These are phyloP conservation scores for Auricularia cornea DNA, from an alignment of 768 basidiomycete species.

Conservation along the genomic window DNA sequence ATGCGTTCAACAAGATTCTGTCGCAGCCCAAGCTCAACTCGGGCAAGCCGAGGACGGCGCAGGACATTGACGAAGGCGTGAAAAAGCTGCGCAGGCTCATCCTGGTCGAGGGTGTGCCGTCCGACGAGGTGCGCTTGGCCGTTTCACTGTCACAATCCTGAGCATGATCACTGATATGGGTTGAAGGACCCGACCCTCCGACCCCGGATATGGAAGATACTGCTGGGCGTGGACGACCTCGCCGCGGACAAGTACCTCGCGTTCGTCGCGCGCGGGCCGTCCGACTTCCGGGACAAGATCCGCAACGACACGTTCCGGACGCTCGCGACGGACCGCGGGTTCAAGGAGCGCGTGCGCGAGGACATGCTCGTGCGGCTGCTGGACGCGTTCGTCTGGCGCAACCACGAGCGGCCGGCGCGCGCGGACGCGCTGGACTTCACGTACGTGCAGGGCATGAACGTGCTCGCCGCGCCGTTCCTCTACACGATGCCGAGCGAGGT, in stretches of 20 bases:
- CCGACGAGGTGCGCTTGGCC: conserved; percentile 47
- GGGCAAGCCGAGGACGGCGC: conserved; percentile 47
- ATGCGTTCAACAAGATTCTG: conserved; percentile 75
- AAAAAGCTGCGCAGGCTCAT: conserved; percentile 83
- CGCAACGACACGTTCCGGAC: conserved; percentile 96
- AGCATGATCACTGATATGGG: background rate
- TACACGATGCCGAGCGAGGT: conserved; percentile 96
- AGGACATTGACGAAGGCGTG: conserved; percentile 70
- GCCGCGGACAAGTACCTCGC: conserved; percentile 66
- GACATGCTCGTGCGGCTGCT: conserved; percentile 94
- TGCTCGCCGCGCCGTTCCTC: conserved; percentile 93
- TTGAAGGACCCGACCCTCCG: conserved; percentile 72
- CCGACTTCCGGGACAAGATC: conserved; percentile 85
- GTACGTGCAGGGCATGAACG: conserved; percentile 99
- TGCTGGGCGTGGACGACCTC: conserved; percentile 72
- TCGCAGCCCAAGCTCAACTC: conserved; percentile 58
- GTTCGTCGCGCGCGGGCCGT: conserved; percentile 78
- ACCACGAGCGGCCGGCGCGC: conserved; percentile 54
- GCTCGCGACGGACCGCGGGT: conserved; percentile 92
- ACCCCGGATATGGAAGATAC: conserved; percentile 90
- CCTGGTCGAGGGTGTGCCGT: conserved; percentile 85
- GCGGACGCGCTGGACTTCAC: conserved; percentile 78
- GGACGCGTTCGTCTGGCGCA: conserved; percentile 97
- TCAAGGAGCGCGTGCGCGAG: conserved; percentile 93
- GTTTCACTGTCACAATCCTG: background rate